Conservation (phyloP, 1,284 basidiomycete species). For the Takashimella tepidaria region DNA sequence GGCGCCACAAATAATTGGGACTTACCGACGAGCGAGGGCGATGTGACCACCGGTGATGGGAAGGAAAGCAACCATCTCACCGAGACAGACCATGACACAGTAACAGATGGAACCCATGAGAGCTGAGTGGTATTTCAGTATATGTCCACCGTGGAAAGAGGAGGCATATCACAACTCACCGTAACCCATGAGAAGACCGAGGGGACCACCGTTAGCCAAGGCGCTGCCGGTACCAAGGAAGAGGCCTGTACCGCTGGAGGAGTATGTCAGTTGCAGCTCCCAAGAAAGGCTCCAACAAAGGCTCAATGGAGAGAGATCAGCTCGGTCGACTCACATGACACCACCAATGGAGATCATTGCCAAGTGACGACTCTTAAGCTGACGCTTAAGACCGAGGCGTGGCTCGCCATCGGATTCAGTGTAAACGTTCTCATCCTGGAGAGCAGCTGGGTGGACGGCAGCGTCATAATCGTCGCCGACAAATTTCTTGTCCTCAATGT, state of each 20-base stretch:
- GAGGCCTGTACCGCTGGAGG: constrained; percentile 9
- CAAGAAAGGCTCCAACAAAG: neutral
- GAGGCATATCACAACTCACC: neutral
- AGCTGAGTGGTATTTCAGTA: constrained; percentile 37
- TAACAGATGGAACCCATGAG: constrained; percentile 45
- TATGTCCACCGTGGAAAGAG: neutral
- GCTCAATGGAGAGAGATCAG: constrained; percentile 5
- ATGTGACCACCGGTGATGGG: constrained; percentile 65
- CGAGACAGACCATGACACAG: constrained; percentile 49
- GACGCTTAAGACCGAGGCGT: constrained; percentile 17
- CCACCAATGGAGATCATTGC: constrained; percentile 32
- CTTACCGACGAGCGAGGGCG: constrained; percentile 59
- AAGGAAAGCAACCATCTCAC: constrained; percentile 49
- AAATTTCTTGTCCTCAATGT: neutral
- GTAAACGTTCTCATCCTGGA: neutral
- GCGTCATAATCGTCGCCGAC: neutral
- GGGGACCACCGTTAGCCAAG: constrained; percentile 46
- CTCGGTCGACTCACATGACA: constrained; percentile 18
- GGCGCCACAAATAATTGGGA: neutral
- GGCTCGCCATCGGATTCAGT: neutral
- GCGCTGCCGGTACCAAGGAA: constrained; percentile 16
- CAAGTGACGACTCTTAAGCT: constrained; percentile 26
- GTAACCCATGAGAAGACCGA: constrained; percentile 18
- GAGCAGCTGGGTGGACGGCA: neutral
- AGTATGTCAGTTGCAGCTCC: neutral